Base-by-base conservation (phyloP, 140 eudicot species). In the Oenanthe javanica region DNA sequence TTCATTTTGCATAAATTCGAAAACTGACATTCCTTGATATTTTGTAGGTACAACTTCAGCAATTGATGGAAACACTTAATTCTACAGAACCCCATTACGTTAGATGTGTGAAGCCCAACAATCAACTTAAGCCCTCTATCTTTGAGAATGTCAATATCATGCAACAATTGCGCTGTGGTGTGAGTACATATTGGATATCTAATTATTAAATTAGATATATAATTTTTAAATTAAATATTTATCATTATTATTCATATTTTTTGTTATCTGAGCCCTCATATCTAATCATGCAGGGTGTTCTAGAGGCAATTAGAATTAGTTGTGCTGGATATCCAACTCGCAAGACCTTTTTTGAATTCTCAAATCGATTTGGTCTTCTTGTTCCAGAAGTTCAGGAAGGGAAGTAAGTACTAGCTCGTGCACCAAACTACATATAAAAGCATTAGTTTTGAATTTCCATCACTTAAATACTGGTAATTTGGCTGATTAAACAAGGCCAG, bases 311-410 rank as follows among this genome's bases (percentile, higher is more conserved):
- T 81, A 92, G 97, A 88, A 92, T 95, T 75, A 95, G 99, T 84
- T 90, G 97, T 89, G 97, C 99, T 77, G 99, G 99, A 71, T 95
- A 95, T 81, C 99, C 99, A 45, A 95, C 99, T 71, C 97, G 97
- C 76, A 89, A 89, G 89, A 84, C 87, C 45, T 95, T 95, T 84
- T 84, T 82, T 72, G 99, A 92, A 77, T 95, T 95, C 85, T 82
- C 93, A 52, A 82, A 74, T 79, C 90, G 99, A 43, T 95, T 95
- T 86, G 86, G 88, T 83, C 88, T 95, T 87, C 99, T 95, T 75
- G 97, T 92, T 77, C 99, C 97, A 0, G 97, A 92, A 79, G 91
- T 86, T 85, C 72, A 87, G 61, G 89, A 83, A 79, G 97, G 87
- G 80, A 88, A 88, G 99, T 95, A 89, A 86, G 96, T 91, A 71